phyloP scores from a whole-genome alignment of 2,329 filamentous ascomycete genomes.

The Pyrenochaeta sp. region DNA sequence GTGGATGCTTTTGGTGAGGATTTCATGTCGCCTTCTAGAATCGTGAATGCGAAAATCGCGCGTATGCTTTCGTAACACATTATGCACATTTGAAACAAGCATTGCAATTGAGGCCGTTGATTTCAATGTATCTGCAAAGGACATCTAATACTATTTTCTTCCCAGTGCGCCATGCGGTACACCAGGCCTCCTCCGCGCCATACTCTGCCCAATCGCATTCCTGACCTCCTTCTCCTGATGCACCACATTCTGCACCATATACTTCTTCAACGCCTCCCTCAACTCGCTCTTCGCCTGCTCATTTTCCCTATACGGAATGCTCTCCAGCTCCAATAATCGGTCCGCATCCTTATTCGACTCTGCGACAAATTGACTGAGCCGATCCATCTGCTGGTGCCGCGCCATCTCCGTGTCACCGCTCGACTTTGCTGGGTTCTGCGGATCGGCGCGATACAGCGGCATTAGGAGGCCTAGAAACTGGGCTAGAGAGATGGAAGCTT shows the following conservation, averaged over 20 bases:
- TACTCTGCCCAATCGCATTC: conserved; percentile 74
- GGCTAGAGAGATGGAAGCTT: conserved; percentile 73
- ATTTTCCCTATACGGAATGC: conserved; percentile 82
- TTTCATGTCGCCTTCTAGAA: too few species aligned
- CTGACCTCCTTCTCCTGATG: conserved; percentile 80
- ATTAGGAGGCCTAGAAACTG: conserved; percentile 46
- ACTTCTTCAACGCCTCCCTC: conserved; percentile 78
- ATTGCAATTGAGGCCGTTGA: too few species aligned
- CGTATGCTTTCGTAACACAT: too few species aligned
- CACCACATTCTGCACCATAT: conserved; percentile 81
- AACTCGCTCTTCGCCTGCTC: conserved; percentile 66
- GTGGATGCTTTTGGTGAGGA: too few species aligned
- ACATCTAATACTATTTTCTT: conserved; percentile 18
- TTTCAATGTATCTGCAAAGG: not conserved
- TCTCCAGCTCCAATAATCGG: conserved; percentile 76
- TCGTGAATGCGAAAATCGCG: too few species aligned
- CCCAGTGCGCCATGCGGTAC: conserved; percentile 65
- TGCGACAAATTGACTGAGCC: conserved; percentile 67
- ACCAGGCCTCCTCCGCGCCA: conserved; percentile 68
- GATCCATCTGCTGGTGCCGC: conserved; percentile 67
- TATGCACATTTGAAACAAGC: too few species aligned
- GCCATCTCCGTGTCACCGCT: conserved; percentile 40
- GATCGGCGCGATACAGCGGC: conserved; percentile 43
- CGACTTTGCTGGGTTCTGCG: conserved; percentile 23
- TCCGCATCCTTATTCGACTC: conserved; percentile 73